A percentile compares a stretch with the other conserved stretches of the same genome.
phyloP scores from a whole-genome alignment of 2,329 filamentous ascomycete species.

The Fusarium xyrophilum region DNA sequence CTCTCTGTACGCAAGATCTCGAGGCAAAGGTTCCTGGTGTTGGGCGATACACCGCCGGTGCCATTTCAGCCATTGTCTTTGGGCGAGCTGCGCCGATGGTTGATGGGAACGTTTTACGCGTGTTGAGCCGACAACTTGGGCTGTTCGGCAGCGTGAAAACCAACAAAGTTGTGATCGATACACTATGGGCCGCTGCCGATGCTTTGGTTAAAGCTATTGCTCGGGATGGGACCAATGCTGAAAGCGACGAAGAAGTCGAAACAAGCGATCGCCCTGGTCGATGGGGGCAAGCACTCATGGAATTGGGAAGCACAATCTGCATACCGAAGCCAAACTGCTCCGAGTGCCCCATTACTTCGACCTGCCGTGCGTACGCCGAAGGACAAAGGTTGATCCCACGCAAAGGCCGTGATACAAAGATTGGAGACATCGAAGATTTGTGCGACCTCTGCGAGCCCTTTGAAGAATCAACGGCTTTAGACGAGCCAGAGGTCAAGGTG shows the following conservation, averaged over 20 bases:
- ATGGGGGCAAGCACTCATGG: conserved; percentile 72
- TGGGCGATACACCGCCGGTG: conserved; percentile 68
- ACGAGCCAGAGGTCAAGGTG: conserved; percentile 20
- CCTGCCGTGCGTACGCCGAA: conserved; percentile 60
- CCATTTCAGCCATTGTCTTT: conserved; percentile 68
- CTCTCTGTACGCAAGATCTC: conserved; percentile 54
- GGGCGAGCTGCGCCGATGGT: conserved; percentile 66
- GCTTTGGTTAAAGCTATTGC: conserved; percentile 61
- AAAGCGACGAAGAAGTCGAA: conserved; percentile 36
- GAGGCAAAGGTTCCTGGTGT: conserved; percentile 64
- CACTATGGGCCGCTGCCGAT: conserved; percentile 65
- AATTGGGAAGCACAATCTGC: conserved; percentile 68
- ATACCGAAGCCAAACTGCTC: conserved; percentile 64
- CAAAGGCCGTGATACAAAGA: conserved; percentile 12
- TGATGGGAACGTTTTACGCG: conserved; percentile 68
- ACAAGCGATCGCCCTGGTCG: conserved; percentile 61
- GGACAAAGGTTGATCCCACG: conserved; percentile 46
- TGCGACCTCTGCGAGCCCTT: conserved; percentile 59
- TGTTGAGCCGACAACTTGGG: conserved; percentile 66
- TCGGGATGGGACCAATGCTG: conserved; percentile 42
- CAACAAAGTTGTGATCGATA: conserved; percentile 59
- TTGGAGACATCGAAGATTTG: conserved; percentile 58
- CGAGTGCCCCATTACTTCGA: conserved; percentile 57
- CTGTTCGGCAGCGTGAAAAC: conserved; percentile 63
- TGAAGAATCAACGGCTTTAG: conserved; percentile 45